phyloP scores from a whole-genome alignment of 176 grass and related monocot genomes.

The Oryza australiensis region DNA sequence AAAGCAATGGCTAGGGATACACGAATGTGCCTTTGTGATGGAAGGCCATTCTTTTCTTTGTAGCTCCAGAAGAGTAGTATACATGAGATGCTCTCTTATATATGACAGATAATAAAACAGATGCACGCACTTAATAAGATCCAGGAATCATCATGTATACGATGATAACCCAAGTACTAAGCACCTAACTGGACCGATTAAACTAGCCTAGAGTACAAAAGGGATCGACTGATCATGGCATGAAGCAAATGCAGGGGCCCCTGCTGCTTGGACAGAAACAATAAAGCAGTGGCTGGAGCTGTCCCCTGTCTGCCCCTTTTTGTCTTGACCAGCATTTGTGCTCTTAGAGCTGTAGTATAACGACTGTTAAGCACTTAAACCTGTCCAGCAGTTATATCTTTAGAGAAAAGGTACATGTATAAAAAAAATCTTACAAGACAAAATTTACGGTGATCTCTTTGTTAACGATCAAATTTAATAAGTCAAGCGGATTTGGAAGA shows the following conservation, averaged over 20 bases:
- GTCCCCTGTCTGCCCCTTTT: not conserved
- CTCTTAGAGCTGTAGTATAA: not conserved
- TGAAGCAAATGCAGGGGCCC: not conserved
- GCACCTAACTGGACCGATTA: not conserved
- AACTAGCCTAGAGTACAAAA: not conserved
- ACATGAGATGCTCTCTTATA: not conserved
- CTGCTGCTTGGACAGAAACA: not conserved
- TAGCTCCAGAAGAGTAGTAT: not conserved
- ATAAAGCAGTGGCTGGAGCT: constrained; percentile 13
- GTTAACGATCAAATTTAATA: too few relatives aligned
- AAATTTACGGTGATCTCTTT: too few relatives aligned
- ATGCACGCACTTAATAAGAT: not conserved
- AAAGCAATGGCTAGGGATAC: constrained; percentile 4
- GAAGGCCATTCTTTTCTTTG: constrained; percentile 28
- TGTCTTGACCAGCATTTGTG: constrained; percentile 21
- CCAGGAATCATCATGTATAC: not conserved
- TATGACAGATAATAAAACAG: not conserved
- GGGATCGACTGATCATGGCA: not conserved
- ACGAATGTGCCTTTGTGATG: not conserved
- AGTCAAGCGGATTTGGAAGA: too few relatives aligned
- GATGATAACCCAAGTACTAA: not conserved
- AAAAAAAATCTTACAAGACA: too few relatives aligned
- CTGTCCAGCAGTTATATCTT: not conserved
- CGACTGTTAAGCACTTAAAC: not conserved
- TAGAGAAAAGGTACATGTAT: too few relatives aligned